Percentiles rank a stretch among this genome's conserved stretches.
Evolutionary conservation across 2,329 filamentous ascomycete genomes (phyloP).

Genomic region (Aspergillus hiratsukae): DNA sequence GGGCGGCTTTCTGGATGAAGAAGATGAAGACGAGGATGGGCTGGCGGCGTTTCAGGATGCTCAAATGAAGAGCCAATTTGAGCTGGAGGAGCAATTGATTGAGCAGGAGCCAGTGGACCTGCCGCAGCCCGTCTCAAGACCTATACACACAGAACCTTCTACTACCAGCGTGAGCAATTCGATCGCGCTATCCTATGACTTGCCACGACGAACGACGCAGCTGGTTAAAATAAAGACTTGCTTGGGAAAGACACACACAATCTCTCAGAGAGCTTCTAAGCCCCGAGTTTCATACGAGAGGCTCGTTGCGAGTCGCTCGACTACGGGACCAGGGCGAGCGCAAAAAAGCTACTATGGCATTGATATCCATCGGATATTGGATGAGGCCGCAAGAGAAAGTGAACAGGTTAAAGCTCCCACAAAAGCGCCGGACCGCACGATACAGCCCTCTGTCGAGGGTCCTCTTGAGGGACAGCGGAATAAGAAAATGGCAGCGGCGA

Average conservation of each 20-base stretch:
- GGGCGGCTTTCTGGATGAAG: conserved; percentile 41
- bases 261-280: conserved; percentile 36
- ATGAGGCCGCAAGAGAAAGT: conserved; percentile 62
- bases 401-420: conserved; percentile 29
- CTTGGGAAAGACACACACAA: conserved; percentile 44
- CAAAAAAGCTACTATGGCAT: conserved; percentile 79
- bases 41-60: conserved; percentile 25
- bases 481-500: conserved; percentile 30
- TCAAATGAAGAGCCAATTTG: conserved; percentile 27
- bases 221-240: conserved; percentile 42
- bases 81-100: conserved; percentile 22
- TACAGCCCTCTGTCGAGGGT: conserved; percentile 33
- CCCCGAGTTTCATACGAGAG: conserved; percentile 47
- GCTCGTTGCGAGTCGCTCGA: conserved; percentile 51
- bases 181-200: conserved; percentile 3
- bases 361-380: conserved; percentile 79
- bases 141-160: conserved; percentile 2
- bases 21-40: conserved; percentile 35
- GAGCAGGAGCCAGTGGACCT: conserved; percentile 14
- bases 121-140: conserved; percentile 1
- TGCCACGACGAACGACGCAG: conserved; percentile 11
- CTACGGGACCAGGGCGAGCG: conserved; percentile 49
- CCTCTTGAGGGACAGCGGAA: conserved; percentile 16
- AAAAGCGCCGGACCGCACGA: conserved; percentile 12
- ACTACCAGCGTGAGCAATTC: conserved; percentile 5